Evolutionary conservation across 2,329 filamentous ascomycete species (phyloP), one percentile per base, ranked within the genome.

Genomic region (Hypoxylon sp.): DNA sequence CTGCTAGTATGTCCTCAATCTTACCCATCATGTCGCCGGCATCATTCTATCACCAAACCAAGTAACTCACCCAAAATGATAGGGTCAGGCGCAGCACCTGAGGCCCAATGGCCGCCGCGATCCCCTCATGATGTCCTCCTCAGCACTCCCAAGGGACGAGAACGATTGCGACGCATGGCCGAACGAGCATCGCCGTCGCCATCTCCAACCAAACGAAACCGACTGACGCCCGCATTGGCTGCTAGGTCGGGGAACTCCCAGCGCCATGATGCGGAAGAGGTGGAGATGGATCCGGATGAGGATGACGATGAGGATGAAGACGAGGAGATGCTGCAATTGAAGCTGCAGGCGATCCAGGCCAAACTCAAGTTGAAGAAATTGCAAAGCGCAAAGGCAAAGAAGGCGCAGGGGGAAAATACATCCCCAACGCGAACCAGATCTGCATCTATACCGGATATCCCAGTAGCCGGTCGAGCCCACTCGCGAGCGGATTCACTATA

Each of bases 271-370:
- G 65, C 53, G 6, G 64, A 68, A 16, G 70, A 72, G 44, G 75
- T 70, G 40, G 78, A 76, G 42, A 70, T 77, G 49, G 80, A 80
- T 67, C 76, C 51, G 80, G 80, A 83, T 2, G 81, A 80, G 3
- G 84, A 88, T 8, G 88, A 90, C 0, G 90, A 92, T 3, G 91
- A 64, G 32, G 61, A 64, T 9, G 65, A 96, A 5, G 94, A 97
- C 71, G 95, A 97, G 77, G 94, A 98, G 81, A 96, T 89, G 1
- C 80, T 98, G 32, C 88, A 96, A 74, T 81, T 99, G 67, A 90
- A 97, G 76, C 82, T 98, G 4, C 89, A 94, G 69, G 93, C 92
- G 58, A 97, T 99, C 62, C 90, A 98, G 78, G 93, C 94, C 5
- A 90, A 91, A 64, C 80, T 98, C 54, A 96, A 91, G 78, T 79